A percentile compares a stretch with the other conserved stretches of the same genome.
These are phyloP conservation scores for Phytophthora colocasiae DNA, from an alignment of 352 stramenopile genomes.

Conservation along the genomic window DNA sequence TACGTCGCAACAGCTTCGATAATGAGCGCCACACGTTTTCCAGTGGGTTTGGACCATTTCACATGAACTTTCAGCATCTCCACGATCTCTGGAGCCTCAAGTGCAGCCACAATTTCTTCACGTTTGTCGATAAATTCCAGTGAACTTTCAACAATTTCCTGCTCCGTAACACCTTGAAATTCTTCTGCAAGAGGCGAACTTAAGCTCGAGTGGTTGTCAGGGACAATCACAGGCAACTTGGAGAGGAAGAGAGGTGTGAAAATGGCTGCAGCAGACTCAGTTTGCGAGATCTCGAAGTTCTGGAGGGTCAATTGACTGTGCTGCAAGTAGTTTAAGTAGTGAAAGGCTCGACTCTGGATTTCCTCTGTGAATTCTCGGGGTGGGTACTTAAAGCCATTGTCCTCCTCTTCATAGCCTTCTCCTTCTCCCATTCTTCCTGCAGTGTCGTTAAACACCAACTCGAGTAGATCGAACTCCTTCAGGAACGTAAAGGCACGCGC, in stretches of 20 bases:
- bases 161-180: conserved; percentile 23
- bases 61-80: conserved; percentile 81
- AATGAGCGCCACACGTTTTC: conserved; percentile 71
- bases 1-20: conserved; percentile 70
- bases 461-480: conserved; percentile 59
- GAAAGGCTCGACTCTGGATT: conserved; percentile 33
- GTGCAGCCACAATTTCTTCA: conserved; percentile 25
- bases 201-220: conserved; percentile 14
- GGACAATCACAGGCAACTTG: conserved; percentile 22
- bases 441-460: conserved; percentile 73
- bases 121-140: conserved; percentile 41
- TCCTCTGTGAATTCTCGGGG: conserved; percentile 46
- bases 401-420: conserved; percentile 3
- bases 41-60: conserved; percentile 75
- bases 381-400: conserved; percentile 26
- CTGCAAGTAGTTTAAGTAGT: conserved; percentile 60
- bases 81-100: conserved; percentile 56
- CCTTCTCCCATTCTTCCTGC: conserved; percentile 23
- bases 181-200: conserved; percentile 2
- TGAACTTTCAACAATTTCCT: conserved; percentile 50
- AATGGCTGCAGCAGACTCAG: conserved; percentile 60
- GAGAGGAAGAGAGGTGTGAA: conserved; percentile 61
- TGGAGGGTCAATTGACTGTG: conserved; percentile 47
- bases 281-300: conserved; percentile 60
- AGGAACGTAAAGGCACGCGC: conserved; percentile 68